Evolutionary conservation across 495 filamentous ascomycete genomes (phyloP).

Genomic region (Aspergillus coremiiformis): DNA sequence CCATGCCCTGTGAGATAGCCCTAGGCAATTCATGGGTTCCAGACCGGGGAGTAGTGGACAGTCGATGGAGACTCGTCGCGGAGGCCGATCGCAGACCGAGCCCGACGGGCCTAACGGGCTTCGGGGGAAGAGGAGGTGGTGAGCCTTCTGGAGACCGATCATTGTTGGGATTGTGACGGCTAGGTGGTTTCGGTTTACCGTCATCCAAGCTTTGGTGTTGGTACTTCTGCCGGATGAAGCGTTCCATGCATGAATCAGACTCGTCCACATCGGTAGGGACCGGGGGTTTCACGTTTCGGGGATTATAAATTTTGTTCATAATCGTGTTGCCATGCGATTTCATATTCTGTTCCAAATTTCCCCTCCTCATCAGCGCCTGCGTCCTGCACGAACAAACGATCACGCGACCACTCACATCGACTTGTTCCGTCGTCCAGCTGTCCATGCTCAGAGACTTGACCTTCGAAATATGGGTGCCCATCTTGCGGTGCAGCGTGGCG

Average conservation of each 20-base stretch:
- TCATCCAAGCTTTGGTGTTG: constrained; percentile 55
- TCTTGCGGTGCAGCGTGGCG: constrained; percentile 88
- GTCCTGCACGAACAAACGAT: not conserved
- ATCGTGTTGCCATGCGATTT: constrained; percentile 76
- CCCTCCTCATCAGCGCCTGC: constrained; percentile 12
- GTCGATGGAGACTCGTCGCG: constrained; percentile 47
- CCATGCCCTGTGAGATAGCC: constrained; percentile 60
- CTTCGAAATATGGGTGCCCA: constrained; percentile 96
- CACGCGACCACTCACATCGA: constrained; percentile 61
- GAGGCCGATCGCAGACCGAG: constrained; percentile 64
- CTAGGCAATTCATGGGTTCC: constrained; percentile 30
- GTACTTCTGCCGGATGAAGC: constrained; percentile 91
- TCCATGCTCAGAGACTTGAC: constrained; percentile 99
- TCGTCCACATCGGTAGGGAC: constrained; percentile 87
- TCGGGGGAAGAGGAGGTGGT: constrained; percentile 79
- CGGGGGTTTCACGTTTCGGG: constrained; percentile 68
- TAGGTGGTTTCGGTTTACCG: constrained; percentile 42
- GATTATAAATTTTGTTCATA: constrained; percentile 84
- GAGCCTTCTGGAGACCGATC: constrained; percentile 37
- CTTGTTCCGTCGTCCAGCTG: constrained; percentile 88
- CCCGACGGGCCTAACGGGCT: constrained; percentile 68
- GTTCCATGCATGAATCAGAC: constrained; percentile 85
- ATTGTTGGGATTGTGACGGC: constrained; percentile 34
- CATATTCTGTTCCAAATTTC: constrained; percentile 60
- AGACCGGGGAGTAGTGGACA: constrained; percentile 21